These are phyloP conservation scores for Colletotrichum cordylinicola DNA, from an alignment of 2,329 filamentous ascomycete genomes.

Conservation along the genomic window DNA sequence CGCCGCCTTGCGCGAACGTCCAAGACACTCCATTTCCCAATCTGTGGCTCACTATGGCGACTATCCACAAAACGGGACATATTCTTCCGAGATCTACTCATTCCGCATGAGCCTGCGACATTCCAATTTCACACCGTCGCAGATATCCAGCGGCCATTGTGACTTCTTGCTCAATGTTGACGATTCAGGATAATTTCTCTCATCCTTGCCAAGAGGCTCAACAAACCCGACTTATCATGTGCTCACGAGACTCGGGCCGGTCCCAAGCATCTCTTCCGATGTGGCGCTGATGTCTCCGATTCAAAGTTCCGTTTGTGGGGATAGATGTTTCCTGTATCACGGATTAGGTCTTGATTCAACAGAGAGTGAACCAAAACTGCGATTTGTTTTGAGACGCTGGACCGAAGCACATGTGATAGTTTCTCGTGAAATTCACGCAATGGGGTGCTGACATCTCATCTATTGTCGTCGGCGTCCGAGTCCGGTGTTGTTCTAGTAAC, in stretches of 20 bases:
- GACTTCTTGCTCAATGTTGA: neutral
- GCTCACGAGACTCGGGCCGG: neutral
- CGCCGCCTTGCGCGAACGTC: neutral
- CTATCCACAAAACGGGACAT: neutral
- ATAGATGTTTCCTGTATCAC: neutral
- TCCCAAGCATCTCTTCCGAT: neutral
- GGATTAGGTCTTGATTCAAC: neutral
- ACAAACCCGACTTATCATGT: neutral
- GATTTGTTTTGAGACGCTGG: neutral
- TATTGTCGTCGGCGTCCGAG: neutral
- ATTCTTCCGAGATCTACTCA: neutral
- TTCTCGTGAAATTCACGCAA: neutral
- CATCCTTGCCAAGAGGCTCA: neutral
- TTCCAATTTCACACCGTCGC: neutral
- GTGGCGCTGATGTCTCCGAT: neutral
- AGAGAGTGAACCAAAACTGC: neutral
- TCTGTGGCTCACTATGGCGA: neutral
- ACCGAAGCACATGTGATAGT: neutral
- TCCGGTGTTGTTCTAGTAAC: neutral
- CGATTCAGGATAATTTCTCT: neutral
- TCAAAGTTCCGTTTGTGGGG: neutral
- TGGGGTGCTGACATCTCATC: neutral
- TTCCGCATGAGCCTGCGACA: neutral
- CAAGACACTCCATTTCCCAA: neutral
- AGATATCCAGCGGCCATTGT: neutral